Evolutionary conservation across 106 monocot species (phyloP).

Genomic region (Platanthera guangdongensis): DNA sequence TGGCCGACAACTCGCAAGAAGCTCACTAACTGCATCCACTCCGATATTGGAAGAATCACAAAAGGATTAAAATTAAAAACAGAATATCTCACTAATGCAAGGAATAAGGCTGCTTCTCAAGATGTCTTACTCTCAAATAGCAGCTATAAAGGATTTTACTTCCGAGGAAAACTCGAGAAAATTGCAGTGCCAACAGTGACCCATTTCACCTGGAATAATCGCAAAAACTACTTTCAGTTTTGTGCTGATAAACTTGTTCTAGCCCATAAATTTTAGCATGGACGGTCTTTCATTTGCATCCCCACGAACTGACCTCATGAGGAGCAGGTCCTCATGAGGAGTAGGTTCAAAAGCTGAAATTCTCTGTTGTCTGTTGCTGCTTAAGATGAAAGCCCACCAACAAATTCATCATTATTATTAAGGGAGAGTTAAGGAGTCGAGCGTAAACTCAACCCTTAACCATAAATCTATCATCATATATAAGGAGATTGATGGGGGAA

Average conservation of each 20-base stretch:
- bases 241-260: neutral
- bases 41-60: neutral
- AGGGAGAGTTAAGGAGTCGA: too few species aligned
- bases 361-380: neutral
- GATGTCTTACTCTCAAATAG: neutral
- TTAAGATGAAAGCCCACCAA: neutral
- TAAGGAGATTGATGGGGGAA: too few species aligned
- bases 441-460: too few species aligned
- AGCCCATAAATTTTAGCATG: neutral
- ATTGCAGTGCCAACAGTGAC: neutral
- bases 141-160: neutral
- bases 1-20: neutral
- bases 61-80: neutral
- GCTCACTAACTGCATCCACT: neutral
- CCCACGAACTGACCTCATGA: neutral
- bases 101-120: neutral
- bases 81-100: neutral
- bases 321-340: neutral
- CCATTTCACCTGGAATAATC: neutral
- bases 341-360: neutral
- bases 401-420: neutral
- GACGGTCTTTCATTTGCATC: neutral
- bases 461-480: too few species aligned
- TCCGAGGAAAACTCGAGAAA: neutral
- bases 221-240: neutral